Evolutionary conservation across 2,329 filamentous ascomycete genomes (phyloP).

Genomic region (Aspergillus sclerotialis): DNA sequence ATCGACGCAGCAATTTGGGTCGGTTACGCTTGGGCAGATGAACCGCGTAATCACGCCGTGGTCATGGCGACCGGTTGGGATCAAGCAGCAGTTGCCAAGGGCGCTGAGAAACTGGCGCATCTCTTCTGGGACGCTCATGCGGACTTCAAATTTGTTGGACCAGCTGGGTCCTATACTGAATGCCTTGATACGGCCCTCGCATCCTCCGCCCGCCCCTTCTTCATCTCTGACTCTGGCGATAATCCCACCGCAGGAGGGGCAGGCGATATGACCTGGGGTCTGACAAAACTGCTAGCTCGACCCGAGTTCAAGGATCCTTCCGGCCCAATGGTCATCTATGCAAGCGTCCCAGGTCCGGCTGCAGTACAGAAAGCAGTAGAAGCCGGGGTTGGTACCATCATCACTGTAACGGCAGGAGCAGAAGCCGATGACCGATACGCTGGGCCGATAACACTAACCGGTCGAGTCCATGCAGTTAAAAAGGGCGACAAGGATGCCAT

Average conservation of each 20-base stretch:
- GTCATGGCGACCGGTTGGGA: constrained; percentile 50
- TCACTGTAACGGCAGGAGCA: constrained; percentile 48
- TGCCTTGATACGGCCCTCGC: constrained; percentile 43
- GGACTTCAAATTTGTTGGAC: constrained; percentile 48
- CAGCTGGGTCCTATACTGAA: constrained; percentile 41
- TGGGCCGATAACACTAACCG: constrained; percentile 46
- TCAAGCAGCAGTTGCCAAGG: constrained; percentile 25
- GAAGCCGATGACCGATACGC: constrained; percentile 44
- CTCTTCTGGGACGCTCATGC: constrained; percentile 43
- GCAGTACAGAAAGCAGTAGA: constrained; percentile 37
- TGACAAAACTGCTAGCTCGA: constrained; percentile 40
- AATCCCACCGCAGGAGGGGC: constrained; percentile 51
- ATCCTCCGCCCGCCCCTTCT: constrained; percentile 40
- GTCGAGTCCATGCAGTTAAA: constrained; percentile 44
- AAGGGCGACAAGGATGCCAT: constrained; percentile 44
- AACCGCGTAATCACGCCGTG: constrained; percentile 45
- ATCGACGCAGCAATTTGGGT: constrained; percentile 51
- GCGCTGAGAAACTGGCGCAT: constrained; percentile 41
- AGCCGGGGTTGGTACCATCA: constrained; percentile 41
- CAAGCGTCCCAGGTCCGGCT: constrained; percentile 44
- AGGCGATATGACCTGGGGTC: constrained; percentile 48
- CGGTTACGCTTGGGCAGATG: constrained; percentile 52
- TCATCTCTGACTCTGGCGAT: constrained; percentile 51
- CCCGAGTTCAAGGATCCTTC: constrained; percentile 36
- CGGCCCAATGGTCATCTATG: constrained; percentile 44